Evolutionary conservation across 768 basidiomycete genomes (phyloP).

Genomic region (Leccinum fibrillosum): DNA sequence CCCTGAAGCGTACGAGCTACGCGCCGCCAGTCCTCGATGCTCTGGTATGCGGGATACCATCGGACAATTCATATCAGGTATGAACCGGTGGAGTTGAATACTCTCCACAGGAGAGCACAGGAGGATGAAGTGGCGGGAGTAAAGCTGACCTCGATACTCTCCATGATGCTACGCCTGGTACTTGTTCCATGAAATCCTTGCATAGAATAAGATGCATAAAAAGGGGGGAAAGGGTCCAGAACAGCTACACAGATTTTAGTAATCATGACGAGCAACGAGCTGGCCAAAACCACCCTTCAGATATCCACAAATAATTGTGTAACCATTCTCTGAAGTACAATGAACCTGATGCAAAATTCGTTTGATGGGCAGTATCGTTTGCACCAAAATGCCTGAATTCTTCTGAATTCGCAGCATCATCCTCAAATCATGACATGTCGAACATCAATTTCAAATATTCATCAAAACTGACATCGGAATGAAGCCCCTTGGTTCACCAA

Average conservation of each 20-base stretch:
- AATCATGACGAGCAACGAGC: not conserved
- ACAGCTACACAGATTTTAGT: not conserved
- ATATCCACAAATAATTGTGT: not conserved
- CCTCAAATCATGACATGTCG: not conserved
- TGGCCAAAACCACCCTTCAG: slow-evolving; percentile 5
- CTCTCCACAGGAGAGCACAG: not conserved
- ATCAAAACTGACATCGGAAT: slow-evolving; percentile 53
- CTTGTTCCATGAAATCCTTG: not conserved
- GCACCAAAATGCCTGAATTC: slow-evolving; percentile 55
- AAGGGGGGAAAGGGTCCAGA: not conserved
- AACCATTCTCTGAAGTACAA: slow-evolving; percentile 5
- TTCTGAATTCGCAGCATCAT: slow-evolving; percentile 6
- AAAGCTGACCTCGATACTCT: not conserved
- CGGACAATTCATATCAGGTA: slow-evolving; percentile 18
- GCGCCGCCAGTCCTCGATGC: slow-evolving; percentile 57
- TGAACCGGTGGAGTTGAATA: slow-evolving; percentile 14
- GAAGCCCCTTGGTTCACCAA: slow-evolving; percentile 56
- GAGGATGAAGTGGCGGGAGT: not conserved
- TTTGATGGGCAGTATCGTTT: slow-evolving; percentile 59
- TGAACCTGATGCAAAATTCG: slow-evolving; percentile 30
- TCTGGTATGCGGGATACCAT: slow-evolving; percentile 35
- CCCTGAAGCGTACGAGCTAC: slow-evolving; percentile 54
- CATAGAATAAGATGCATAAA: not conserved
- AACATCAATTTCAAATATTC: slow-evolving; percentile 30
- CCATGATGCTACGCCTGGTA: not conserved